Evolutionary conservation across 768 basidiomycete genomes (phyloP), one percentile per base, ranked within the genome.

Genomic region (Rhodotorula babjevae): DNA sequence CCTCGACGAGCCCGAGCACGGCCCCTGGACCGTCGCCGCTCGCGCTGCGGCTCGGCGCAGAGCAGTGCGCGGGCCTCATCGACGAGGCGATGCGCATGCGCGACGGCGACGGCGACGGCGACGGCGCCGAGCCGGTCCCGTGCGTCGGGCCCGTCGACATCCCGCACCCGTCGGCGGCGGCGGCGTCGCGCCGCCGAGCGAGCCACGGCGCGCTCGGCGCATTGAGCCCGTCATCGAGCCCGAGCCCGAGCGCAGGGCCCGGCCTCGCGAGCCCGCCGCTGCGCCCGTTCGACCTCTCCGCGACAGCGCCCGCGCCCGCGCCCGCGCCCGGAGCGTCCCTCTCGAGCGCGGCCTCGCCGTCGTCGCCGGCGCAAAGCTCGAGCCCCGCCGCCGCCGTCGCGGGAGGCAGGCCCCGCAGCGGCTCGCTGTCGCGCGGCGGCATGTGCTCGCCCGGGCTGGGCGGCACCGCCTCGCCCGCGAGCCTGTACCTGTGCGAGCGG

Each of bases 401-500:
- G 27, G 27, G 50, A 10, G 33, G 25, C 31, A 31, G 69, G 23
- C 6, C 63, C 27, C 63, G 69, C 49, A 65, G 63, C 42, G 63
- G 63, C 10, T 61, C 58, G 23, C 33, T 42, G 40, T 2, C 47
- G 69, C n/a, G 27, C 50, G 25, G 23, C 4, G 25, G 50, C 19
- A 19, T 36, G 36, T 36, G 18, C 44, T 12, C 44, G 15, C 31
- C 67, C 2, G 47, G 29, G 0, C 31, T 63, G 57, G n/a, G 25
- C 29, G 52, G 57, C 27, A 23, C 60, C 29, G 27, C 69, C 3
- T 55, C 52, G 29, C 72, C 67, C 11, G 72, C 72, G 44, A 65
- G 63, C 25, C 47, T 73, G 14, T 73, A 65, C 60, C 59, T 68
- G 40, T 63, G 62, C 11, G 60, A 68, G 31, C 67, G 61, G 27